Evolutionary conservation across 257 asterid species (phyloP).

Genomic region (Solanum piurae): DNA sequence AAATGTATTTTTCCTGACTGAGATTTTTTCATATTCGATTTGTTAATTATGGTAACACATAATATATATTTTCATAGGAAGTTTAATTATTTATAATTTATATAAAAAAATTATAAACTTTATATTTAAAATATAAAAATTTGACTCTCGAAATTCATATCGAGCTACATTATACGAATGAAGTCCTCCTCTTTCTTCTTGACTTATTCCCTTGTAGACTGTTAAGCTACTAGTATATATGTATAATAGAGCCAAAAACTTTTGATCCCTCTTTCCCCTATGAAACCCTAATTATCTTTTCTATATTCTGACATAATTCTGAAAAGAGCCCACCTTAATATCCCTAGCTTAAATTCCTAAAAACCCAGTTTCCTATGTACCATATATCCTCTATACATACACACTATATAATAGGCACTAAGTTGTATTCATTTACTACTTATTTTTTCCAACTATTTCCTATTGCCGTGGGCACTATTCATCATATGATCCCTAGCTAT

Average conservation of each 20-base stretch:
- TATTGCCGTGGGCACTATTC: neutral
- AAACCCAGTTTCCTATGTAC: neutral
- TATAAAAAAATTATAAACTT: accelerated
- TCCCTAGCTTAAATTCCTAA: constrained; percentile 5
- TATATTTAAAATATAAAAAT: neutral
- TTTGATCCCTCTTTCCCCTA: neutral
- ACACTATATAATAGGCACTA: neutral
- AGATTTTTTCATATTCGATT: neutral
- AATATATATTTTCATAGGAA: neutral
- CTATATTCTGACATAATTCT: neutral
- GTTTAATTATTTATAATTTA: too few species aligned
- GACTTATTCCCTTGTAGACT: constrained; percentile 4
- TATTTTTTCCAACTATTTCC: constrained; percentile 1
- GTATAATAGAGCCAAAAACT: constrained; percentile 22
- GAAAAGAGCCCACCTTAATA: neutral
- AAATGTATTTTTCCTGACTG: too few species aligned
- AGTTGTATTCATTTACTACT: neutral
- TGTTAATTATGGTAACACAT: neutral
- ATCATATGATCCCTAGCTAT: neutral
- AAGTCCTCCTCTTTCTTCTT: neutral
- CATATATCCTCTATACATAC: neutral
- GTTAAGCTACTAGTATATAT: neutral
- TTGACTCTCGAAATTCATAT: neutral
- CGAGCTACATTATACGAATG: neutral
- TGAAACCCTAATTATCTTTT: constrained; percentile 15